Conservation (phyloP, 495 filamentous ascomycete genomes). For the Penicillium longicatenatum region DNA sequence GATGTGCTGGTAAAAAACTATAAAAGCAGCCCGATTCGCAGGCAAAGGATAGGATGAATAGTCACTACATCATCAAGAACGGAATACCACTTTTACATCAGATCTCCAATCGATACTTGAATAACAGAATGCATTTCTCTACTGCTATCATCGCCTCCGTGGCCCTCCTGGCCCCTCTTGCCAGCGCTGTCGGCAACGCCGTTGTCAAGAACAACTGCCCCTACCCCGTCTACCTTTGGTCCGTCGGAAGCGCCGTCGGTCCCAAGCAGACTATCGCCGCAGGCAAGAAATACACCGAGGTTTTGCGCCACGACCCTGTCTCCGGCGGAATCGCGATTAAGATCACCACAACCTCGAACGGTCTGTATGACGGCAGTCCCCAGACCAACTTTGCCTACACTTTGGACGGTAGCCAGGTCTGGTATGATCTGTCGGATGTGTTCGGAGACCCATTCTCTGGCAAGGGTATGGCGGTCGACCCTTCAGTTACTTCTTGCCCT, state of each 20-base stretch:
- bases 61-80: neutral
- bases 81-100: neutral
- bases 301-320: conserved; percentile 45
- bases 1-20: conserved; percentile 5
- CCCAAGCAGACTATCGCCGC: conserved; percentile 40
- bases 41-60: neutral
- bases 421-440: conserved; percentile 59
- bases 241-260: conserved; percentile 51
- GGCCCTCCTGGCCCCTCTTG: conserved; percentile 31
- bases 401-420: conserved; percentile 49
- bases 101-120: neutral
- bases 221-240: conserved; percentile 55
- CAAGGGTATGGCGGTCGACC: conserved; percentile 39
- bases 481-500: conserved; percentile 41
- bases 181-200: conserved; percentile 51
- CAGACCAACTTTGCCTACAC: conserved; percentile 58
- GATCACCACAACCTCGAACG: conserved; percentile 50
- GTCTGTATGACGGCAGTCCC: conserved; percentile 54
- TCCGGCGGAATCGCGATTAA: conserved; percentile 59
- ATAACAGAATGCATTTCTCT: conserved; percentile 34
- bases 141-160: conserved; percentile 27
- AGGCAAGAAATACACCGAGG: conserved; percentile 42
- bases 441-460: conserved; percentile 60
- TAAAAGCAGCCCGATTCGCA: conserved; percentile 6
- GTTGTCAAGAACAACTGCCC: conserved; percentile 54